Conservation (phyloP, 768 basidiomycete genomes). For the Mycena polygramma region DNA sequence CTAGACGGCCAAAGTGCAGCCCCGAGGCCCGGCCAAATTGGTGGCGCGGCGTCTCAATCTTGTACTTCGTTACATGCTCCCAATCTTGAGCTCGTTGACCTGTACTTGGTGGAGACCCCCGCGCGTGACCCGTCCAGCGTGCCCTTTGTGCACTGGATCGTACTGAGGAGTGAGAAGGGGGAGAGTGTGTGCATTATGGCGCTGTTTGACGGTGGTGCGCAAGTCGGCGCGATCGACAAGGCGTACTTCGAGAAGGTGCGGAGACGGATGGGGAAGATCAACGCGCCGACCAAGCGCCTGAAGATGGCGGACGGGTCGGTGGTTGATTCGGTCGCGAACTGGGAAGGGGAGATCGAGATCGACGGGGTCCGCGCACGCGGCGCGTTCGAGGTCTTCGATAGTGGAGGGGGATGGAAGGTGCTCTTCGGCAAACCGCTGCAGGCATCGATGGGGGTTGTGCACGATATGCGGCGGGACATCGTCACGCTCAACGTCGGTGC, state of each 20-base stretch:
- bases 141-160: constrained; percentile 41
- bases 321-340: constrained; percentile 35
- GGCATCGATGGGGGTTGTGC: constrained; percentile 20
- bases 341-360: constrained; percentile 39
- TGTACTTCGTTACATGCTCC: constrained; percentile 3
- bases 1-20: background rate
- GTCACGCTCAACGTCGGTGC: constrained; percentile 2
- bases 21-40: constrained; percentile 16
- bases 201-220: constrained; percentile 46
- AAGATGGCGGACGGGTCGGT: constrained; percentile 50
- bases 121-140: background rate
- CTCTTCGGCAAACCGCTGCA: constrained; percentile 39
- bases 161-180: constrained; percentile 22
- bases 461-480: constrained; percentile 29
- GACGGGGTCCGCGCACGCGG: background rate
- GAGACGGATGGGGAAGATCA: background rate
- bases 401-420: constrained; percentile 34
- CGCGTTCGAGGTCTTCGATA: constrained; percentile 43
- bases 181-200: constrained; percentile 28
- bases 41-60: background rate
- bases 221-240: constrained; percentile 34
- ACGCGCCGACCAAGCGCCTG: constrained; percentile 35
- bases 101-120: constrained; percentile 17
- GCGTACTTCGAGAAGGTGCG: background rate
- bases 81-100: constrained; percentile 2